phyloP scores from a whole-genome alignment of 1,284 basidiomycete species.

The Boletellus sp. region DNA sequence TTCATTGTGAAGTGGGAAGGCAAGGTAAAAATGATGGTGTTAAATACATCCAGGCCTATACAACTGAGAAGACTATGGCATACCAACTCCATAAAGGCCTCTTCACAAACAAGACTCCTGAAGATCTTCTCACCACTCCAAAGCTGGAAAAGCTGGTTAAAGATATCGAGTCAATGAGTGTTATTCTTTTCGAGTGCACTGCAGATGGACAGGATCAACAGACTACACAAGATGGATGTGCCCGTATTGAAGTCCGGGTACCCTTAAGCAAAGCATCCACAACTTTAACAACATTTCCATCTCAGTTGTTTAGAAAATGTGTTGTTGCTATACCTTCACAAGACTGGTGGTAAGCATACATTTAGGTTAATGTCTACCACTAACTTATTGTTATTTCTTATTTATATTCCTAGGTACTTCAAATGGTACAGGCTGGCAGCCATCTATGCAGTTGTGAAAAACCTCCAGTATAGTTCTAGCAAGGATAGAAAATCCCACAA shows the following conservation, averaged over 20 bases:
- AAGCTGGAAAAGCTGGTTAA: no score
- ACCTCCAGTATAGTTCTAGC: background rate
- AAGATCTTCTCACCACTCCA: no score
- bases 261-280: background rate
- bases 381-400: background rate
- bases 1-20: no score
- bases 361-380: background rate
- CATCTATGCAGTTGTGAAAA: background rate
- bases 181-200: no score
- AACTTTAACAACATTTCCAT: background rate
- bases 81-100: conserved; percentile 14
- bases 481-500: background rate
- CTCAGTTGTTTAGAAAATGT: background rate
- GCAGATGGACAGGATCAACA: no score
- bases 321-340: background rate
- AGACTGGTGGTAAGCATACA: background rate
- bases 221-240: background rate
- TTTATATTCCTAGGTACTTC: background rate
- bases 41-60: conserved; percentile 15
- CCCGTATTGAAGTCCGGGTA: background rate
- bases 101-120: background rate
- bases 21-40: background rate
- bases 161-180: no score
- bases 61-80: conserved; percentile 9
- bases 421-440: background rate